Evolutionary conservation across 331 rosid genomes (phyloP).

Genomic region (Malus hybrid): DNA sequence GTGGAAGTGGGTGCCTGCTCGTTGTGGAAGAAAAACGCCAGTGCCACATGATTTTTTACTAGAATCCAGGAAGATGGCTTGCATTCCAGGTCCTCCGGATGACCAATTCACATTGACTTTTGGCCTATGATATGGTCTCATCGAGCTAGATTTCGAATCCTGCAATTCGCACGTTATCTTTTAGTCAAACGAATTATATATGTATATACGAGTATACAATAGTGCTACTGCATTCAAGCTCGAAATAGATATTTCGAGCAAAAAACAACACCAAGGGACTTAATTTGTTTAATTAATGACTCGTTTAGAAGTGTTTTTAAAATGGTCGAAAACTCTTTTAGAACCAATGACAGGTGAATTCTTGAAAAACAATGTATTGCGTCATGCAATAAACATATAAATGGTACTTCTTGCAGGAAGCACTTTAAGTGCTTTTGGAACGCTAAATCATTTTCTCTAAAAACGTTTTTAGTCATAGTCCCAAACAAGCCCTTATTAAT

Average conservation of each 20-base stretch:
- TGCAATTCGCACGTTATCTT: background rate
- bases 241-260: no score
- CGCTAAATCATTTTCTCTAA: no score
- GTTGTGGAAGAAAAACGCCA: constrained; percentile 81
- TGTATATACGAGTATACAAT: background rate
- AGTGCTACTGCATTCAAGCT: background rate
- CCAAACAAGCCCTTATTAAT: background rate
- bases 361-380: no score
- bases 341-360: no score
- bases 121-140: constrained; percentile 19
- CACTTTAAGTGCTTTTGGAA: no score
- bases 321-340: no score
- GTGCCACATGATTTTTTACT: constrained; percentile 54
- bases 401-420: accelerated
- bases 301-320: no score
- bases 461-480: no score
- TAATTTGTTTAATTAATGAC: background rate
- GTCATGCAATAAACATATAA: no score
- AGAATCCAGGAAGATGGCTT: constrained; percentile 62
- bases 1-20: constrained; percentile 29
- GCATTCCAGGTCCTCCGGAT: constrained; percentile 65
- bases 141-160: constrained; percentile 22
- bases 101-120: constrained; percentile 21
- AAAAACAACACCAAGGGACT: background rate
- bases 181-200: no score